phyloP scores from a whole-genome alignment of 2,329 filamentous ascomycete genomes.

The Cladosporium sp. region DNA sequence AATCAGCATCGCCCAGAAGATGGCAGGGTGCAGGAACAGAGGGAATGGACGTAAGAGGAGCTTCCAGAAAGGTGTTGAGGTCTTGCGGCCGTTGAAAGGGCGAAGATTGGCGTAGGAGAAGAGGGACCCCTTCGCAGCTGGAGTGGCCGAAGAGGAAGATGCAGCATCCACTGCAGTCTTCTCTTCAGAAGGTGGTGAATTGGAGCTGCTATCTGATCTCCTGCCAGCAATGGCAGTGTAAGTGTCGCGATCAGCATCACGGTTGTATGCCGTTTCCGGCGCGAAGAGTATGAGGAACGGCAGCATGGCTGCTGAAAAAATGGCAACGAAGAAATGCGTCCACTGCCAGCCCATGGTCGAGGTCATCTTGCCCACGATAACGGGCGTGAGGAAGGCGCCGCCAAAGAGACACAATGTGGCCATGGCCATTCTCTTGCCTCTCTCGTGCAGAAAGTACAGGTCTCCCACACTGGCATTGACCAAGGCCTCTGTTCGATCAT shows the following conservation, averaged over 20 bases:
- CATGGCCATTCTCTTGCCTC: slow-evolving; percentile 83
- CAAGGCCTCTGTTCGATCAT: slow-evolving; percentile 61
- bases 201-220: not conserved
- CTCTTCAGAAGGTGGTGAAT: not conserved
- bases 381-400: slow-evolving; percentile 75
- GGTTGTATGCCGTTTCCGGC: slow-evolving; percentile 78
- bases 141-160: not conserved
- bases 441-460: slow-evolving; percentile 82
- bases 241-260: slow-evolving; percentile 65
- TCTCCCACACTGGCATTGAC: slow-evolving; percentile 89
- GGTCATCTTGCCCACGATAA: slow-evolving; percentile 87
- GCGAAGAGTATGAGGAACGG: slow-evolving; percentile 74
- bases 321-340: slow-evolving; percentile 86
- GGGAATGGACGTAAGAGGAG: slow-evolving; percentile 73
- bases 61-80: slow-evolving; percentile 69
- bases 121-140: slow-evolving; percentile 20
- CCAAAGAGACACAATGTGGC: slow-evolving; percentile 70
- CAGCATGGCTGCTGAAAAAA: slow-evolving; percentile 72
- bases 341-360: slow-evolving; percentile 75
- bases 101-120: slow-evolving; percentile 26
- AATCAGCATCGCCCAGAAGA: slow-evolving; percentile 77
- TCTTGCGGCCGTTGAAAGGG: slow-evolving; percentile 80
- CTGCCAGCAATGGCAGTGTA: slow-evolving; percentile 2
- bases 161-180: not conserved
- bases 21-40: slow-evolving; percentile 79